These are phyloP conservation scores for Crotalaria pallida DNA, from an alignment of 306 rosid genomes.

Conservation along the genomic window DNA sequence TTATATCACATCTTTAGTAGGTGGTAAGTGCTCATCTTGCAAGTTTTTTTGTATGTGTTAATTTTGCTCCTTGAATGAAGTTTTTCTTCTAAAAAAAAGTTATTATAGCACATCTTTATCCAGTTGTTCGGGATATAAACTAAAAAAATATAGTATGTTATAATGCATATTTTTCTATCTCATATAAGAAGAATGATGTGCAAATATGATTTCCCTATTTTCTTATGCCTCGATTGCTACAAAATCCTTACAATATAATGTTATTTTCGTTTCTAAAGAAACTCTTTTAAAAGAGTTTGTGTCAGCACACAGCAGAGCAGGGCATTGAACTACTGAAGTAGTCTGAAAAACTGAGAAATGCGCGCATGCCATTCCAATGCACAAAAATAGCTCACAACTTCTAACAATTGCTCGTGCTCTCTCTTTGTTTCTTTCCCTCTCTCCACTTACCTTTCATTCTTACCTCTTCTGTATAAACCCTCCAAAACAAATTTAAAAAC, in stretches of 20 bases:
- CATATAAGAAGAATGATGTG: too few relatives aligned
- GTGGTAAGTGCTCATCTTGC: too few relatives aligned
- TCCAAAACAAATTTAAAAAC: neutral
- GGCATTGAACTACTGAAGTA: neutral
- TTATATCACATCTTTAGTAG: too few relatives aligned
- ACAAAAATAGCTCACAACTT: neutral
- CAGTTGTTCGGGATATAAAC: too few relatives aligned
- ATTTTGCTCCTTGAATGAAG: too few relatives aligned
- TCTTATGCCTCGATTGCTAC: neutral
- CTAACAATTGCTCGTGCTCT: constrained; percentile 23
- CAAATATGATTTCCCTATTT: neutral
- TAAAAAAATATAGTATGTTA: too few relatives aligned
- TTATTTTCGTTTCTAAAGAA: neutral
- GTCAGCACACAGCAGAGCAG: neutral
- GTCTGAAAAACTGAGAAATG: neutral
- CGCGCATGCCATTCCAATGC: constrained; percentile 17
- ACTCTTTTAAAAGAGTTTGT: neutral
- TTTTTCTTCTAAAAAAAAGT: too few relatives aligned
- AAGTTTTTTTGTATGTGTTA: too few relatives aligned
- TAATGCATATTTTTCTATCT: too few relatives aligned
- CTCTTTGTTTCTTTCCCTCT: neutral
- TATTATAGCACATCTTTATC: too few relatives aligned
- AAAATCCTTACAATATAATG: neutral
- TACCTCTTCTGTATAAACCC: neutral
- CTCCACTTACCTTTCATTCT: neutral